Evolutionary conservation across 192 early-diverging fungal species (phyloP), one percentile per base, ranked within the genome.

Genomic region (Kappamyces sp.): DNA sequence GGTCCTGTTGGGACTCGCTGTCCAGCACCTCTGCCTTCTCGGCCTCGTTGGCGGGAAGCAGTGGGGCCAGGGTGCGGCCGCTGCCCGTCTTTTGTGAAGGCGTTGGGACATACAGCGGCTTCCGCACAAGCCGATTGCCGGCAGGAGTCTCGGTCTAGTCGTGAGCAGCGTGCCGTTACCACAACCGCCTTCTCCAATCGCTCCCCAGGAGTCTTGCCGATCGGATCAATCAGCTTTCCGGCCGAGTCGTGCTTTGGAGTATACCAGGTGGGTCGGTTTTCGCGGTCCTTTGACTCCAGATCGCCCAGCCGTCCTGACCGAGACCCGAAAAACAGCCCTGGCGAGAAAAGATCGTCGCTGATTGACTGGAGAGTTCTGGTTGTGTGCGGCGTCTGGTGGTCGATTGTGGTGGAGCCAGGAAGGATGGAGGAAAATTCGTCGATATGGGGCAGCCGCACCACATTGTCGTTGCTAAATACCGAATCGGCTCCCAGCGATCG

Each of bases 141-240:
- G 55, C 55, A 29, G 55, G 55, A 14, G 55, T 58, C 35, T 34
- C 33, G 9, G 22, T 22, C 22, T 22, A 22, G 0, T 22, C 22
- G 22, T 22, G 22, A 22, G 22, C 22, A 22, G 22, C 55, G 43
- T 22, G 22, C 12, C 43, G 22, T 45, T 22, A 45, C 22, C 43
- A 45, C 12, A 45, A 45, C 43, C 12, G n/a, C 12, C 7, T 45
- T 58, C 45, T 58, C 55, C 32, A n/a, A 15, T 11, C 55, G 12
- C 2, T 58, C 55, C 1, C 36, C 5, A 2, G 55, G 55, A 15
- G 55, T 58, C 32, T 55, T 43, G 8, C 35, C 54, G 31, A 58
- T 58, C n/a, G 31, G 36, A 58, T 58, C 55, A 39, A 58, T 58
- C 6, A 58, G 5, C 6, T 45, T 42, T 4, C 55, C 55, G 15